Base-by-base conservation (phyloP, 208 protist genomes). In the Acanthamoeba sp. region DNA sequence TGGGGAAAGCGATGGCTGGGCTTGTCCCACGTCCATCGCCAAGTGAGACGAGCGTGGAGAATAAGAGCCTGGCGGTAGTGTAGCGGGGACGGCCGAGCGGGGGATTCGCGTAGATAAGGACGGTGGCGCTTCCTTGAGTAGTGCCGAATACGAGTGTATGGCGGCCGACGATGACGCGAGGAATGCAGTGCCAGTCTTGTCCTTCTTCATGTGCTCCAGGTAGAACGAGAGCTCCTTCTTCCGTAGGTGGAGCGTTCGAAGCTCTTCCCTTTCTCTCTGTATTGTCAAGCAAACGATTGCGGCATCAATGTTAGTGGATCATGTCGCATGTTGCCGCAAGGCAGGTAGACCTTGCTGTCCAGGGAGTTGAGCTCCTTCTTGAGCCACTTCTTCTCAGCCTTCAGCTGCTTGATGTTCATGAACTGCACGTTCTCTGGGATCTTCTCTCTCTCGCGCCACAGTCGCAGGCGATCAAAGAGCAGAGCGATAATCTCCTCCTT, bases 351-450 rank as follows among this genome's bases (percentile, higher is more conserved):
- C 78, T 88, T 88, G 78, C 78, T 88, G 78, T 88, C 78, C 14
- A 88, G 40, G 3, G 40, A 22, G 32, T 88, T 29, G 40, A 88
- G 48, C 24, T 88, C 78, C 78, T 88, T 88, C 78, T 88, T 88
- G 27, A 88, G 78, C 45, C 48, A 88, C 20, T 38, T n/a, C 78
- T 88, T 88, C 48, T 88, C 78, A 18, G 78, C 48, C 32, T 88
- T 88, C 29, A 88, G 27, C 16, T 88, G 78, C 48, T 52, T 59
- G 45, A 62, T 88, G 48, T 36, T 88, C 78, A 88, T 88, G n/a
- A 34, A 40, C 22, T 59, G 40, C 48, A 88, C 48, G 34, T 62
- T 88, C 78, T 88, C 78, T 4, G 78, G 78, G 24, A 88, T 59
- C 24, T n/a, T 29, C 48, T 88, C 78, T 5, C 48, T 5, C 24